These are phyloP conservation scores for Cercospora zeae-maydis DNA, from an alignment of 2,329 filamentous ascomycete species.

Conservation along the genomic window DNA sequence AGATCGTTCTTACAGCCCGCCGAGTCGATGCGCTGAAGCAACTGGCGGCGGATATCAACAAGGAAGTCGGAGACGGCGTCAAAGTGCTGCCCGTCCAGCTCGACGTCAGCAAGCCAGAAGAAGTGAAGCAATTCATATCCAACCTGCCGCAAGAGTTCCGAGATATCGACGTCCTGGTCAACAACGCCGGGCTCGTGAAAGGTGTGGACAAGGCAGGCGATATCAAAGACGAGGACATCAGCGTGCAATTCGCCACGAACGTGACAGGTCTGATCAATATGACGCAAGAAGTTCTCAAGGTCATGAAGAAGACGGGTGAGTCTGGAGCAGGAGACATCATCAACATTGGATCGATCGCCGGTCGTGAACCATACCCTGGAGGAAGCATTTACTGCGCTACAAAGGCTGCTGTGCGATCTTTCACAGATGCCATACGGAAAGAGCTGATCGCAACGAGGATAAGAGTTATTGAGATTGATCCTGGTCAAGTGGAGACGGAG, in stretches of 20 bases:
- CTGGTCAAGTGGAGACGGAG: slow-evolving; percentile 90
- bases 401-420: slow-evolving; percentile 81
- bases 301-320: slow-evolving; percentile 64
- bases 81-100: slow-evolving; percentile 78
- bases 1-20: slow-evolving; percentile 84
- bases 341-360: slow-evolving; percentile 91
- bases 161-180: slow-evolving; percentile 84
- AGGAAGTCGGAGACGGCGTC: slow-evolving; percentile 74
- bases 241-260: slow-evolving; percentile 87
- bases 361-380: slow-evolving; percentile 77
- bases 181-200: slow-evolving; percentile 92
- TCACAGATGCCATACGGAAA: slow-evolving; percentile 76
- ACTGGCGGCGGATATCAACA: slow-evolving; percentile 70
- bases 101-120: slow-evolving; percentile 76
- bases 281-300: slow-evolving; percentile 84
- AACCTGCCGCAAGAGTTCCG: slow-evolving; percentile 76
- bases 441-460: slow-evolving; percentile 79
- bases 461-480: slow-evolving; percentile 82
- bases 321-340: slow-evolving; percentile 88
- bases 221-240: slow-evolving; percentile 77
- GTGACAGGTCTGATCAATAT: slow-evolving; percentile 93
- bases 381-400: slow-evolving; percentile 91
- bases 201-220: slow-evolving; percentile 81
- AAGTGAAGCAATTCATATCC: slow-evolving; percentile 69
- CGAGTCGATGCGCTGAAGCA: slow-evolving; percentile 73